Evolutionary conservation across 2,329 filamentous ascomycete species (phyloP), one percentile per base, ranked within the genome.

Genomic region (Cytospora mali): DNA sequence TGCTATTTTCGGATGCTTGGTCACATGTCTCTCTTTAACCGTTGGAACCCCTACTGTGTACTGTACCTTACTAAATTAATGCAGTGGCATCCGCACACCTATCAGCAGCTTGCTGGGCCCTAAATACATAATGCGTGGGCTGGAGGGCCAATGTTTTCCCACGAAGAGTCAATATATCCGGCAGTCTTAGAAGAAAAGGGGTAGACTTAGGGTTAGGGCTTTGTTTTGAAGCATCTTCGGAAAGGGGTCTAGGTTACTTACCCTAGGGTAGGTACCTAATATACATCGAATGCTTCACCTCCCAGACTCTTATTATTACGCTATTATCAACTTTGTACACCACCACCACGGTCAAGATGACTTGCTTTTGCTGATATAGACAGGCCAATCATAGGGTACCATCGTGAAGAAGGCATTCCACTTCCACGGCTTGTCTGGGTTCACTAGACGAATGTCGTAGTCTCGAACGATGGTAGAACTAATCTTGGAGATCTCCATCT

Each of bases 401-500:
- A 62, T 59, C 2, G 62, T 68, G 48, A 69, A 67, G 25, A 57
- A 62, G n/a, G 65, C 66, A 28, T 35, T 31, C 61, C 61, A 68
- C 23, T 56, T 51, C 66, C 65, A 68, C 23, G 65, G 46, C 42
- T 66, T 46, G 14, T 53, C 27, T 1, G 67, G 62, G 14, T 67
- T 33, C 3, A 66, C 64, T 35, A 66, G 66, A 10, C 61, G 51
- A 27, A 69, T 25, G n/a, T 66, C 33, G 27, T 66, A 68, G 55
- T 68, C 62, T 1, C 66, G 66, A 11, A 68, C 53, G 14, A 68
- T 39, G 4, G 67, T 67, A 6, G 65, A 62, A 14, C 53, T 42
- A 13, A 68, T 64, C 55, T 68, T 68, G 27, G 59, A 64, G 9
- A 68, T 31, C 35, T 68, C 61, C 25, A 68, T 58, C 18, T 58